A percentile compares a stretch with the other conserved stretches of the same genome.
Conservation (phyloP, 257 asterid genomes). For the Primulina tabacum region DNA sequence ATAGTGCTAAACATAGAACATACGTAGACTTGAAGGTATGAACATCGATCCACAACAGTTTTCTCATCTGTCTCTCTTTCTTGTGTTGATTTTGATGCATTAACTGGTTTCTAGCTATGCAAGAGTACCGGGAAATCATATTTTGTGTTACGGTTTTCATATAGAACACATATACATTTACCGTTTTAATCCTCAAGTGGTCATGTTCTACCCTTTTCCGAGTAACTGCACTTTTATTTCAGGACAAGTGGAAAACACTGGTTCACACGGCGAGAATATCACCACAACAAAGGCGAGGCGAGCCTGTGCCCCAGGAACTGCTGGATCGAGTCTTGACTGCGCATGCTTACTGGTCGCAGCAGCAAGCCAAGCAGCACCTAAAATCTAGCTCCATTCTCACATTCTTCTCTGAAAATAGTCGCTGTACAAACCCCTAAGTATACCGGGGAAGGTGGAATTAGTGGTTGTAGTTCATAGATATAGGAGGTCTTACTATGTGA, state of each 20-base stretch:
- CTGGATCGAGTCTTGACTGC: slow-evolving; percentile 84
- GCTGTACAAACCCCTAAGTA: slow-evolving; percentile 1
- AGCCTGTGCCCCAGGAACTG: slow-evolving; percentile 97
- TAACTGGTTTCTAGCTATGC: background rate
- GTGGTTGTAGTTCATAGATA: slow-evolving; percentile 5
- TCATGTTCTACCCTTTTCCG: background rate
- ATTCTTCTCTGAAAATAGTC: slow-evolving; percentile 45
- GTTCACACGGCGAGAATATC: slow-evolving; percentile 98
- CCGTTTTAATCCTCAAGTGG: background rate
- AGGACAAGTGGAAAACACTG: slow-evolving; percentile 98
- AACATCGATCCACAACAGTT: background rate
- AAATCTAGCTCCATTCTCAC: slow-evolving; percentile 65
- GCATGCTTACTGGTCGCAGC: slow-evolving; percentile 96
- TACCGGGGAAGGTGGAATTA: background rate
- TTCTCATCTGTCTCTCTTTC: background rate
- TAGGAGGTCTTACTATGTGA: slow-evolving; percentile 17
- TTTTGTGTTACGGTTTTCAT: background rate
- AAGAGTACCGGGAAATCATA: background rate
- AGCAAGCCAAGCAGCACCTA: slow-evolving; percentile 77
- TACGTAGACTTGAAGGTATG: slow-evolving; percentile 91
- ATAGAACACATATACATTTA: background rate
- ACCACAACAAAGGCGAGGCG: slow-evolving; percentile 97
- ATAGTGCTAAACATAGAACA: slow-evolving; percentile 82
- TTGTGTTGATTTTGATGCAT: background rate
- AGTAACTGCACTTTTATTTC: slow-evolving; percentile 7